Evolutionary conservation across 805 yeast species (phyloP).

Genomic region (Metschnikowia reukaufii): DNA sequence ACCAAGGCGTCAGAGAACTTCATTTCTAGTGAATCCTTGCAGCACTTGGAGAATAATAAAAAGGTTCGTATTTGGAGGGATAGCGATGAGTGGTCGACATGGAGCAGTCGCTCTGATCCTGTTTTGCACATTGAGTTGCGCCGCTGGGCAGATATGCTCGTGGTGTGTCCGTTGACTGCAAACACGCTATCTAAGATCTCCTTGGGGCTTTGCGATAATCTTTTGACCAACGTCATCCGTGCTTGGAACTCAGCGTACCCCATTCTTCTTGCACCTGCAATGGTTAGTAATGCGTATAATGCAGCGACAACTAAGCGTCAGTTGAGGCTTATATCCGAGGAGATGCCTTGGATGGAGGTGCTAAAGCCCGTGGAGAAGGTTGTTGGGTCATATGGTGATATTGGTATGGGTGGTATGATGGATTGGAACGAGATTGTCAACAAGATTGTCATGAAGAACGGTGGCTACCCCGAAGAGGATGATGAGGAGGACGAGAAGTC

Average conservation of each 20-base stretch:
- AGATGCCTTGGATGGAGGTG: constrained; percentile 95
- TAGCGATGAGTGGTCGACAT: constrained; percentile 64
- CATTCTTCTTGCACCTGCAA: constrained; percentile 88
- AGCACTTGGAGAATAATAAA: constrained; percentile 37
- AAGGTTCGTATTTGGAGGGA: constrained; percentile 57
- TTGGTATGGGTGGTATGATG: constrained; percentile 99
- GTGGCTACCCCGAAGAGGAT: constrained; percentile 50
- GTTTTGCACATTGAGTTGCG: constrained; percentile 92
- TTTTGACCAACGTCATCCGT: constrained; percentile 83
- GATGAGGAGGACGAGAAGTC: constrained; percentile 43
- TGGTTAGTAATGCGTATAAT: constrained; percentile 90
- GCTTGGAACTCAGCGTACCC: constrained; percentile 96
- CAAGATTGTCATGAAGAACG: constrained; percentile 69
- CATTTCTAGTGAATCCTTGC: constrained; percentile 46
- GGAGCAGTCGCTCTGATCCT: constrained; percentile 82
- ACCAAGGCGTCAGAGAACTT: constrained; percentile 56
- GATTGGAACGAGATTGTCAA: constrained; percentile 95
- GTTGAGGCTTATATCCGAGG: constrained; percentile 71
- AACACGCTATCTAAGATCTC: constrained; percentile 89
- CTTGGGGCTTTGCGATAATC: constrained; percentile 87
- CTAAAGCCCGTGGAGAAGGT: constrained; percentile 94
- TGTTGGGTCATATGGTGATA: constrained; percentile 89
- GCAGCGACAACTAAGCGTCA: constrained; percentile 87
- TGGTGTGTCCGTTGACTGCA: constrained; percentile 94
- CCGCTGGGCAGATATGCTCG: constrained; percentile 92